These are phyloP conservation scores for Cornus kousa DNA, from an alignment of 148 eudicot genomes.

Conservation along the genomic window DNA sequence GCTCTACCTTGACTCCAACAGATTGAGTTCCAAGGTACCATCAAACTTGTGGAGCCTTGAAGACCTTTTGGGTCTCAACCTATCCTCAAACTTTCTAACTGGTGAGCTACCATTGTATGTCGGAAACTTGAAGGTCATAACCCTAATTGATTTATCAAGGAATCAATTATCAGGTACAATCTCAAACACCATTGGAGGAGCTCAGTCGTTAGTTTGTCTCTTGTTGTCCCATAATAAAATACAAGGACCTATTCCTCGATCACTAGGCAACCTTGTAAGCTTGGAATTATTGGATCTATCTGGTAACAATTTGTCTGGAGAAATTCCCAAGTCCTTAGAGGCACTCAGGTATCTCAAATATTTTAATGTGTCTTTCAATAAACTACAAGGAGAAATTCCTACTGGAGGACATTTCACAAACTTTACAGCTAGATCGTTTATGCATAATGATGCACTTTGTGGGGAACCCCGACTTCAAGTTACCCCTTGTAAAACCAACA, in stretches of 20 bases:
- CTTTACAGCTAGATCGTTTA: constrained; percentile 20
- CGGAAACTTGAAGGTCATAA: constrained; percentile 8
- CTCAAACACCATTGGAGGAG: constrained; percentile 20
- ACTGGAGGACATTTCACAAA: constrained; percentile 19
- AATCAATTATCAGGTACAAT: constrained; percentile 23
- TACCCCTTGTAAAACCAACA: constrained; percentile 10
- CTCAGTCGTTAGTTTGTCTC: constrained; percentile 17
- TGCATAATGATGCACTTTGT: constrained; percentile 20
- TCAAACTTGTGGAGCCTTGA: constrained; percentile 13
- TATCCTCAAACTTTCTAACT: constrained; percentile 23
- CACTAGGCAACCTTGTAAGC: constrained; percentile 13
- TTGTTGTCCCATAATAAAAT: constrained; percentile 22
- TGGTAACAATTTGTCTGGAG: constrained; percentile 21
- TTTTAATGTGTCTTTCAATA: constrained; percentile 24
- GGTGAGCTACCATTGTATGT: constrained; percentile 15
- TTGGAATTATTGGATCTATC: constrained; percentile 26
- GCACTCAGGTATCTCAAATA: constrained; percentile 1
- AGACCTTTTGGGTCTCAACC: constrained; percentile 19
- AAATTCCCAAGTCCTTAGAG: constrained; percentile 23
- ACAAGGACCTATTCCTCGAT: constrained; percentile 25
- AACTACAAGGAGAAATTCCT: constrained; percentile 23
- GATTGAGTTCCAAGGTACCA: constrained; percentile 13
- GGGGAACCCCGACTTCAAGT: constrained; percentile 17
- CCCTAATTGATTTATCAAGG: constrained; percentile 22
- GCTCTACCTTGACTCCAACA: constrained; percentile 24